Conservation (phyloP, 2,329 filamentous ascomycete species). For the Huntiella abstrusa region DNA sequence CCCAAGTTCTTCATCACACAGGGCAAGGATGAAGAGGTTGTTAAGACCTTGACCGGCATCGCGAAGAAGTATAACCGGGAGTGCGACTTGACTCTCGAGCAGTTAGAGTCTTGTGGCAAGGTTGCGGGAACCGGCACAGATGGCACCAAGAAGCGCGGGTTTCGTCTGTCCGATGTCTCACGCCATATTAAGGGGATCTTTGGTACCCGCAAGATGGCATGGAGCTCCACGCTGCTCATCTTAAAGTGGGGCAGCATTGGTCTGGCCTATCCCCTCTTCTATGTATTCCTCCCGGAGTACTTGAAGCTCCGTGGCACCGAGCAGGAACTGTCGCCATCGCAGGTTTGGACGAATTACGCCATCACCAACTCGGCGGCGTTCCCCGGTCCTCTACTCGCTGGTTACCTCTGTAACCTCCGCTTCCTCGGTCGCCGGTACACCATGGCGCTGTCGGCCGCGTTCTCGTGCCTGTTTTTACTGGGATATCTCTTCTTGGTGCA, state of each 20-base stretch:
- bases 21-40: conserved; percentile 27
- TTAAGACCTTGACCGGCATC: conserved; percentile 28
- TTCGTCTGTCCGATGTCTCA: conserved; percentile 18
- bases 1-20: conserved; percentile 27
- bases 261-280: conserved; percentile 56
- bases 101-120: conserved; percentile 24
- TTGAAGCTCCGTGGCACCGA: conserved; percentile 30
- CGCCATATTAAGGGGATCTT: conserved; percentile 48
- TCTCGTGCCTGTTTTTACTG: conserved; percentile 56
- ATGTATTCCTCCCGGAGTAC: conserved; percentile 47
- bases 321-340: conserved; percentile 32
- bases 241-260: conserved; percentile 52
- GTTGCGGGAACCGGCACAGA: conserved; percentile 15
- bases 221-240: conserved; percentile 48
- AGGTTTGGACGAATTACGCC: conserved; percentile 56
- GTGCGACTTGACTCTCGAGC: conserved; percentile 20
- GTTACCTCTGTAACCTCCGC: conserved; percentile 40
- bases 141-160: conserved; percentile 8
- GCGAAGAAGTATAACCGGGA: conserved; percentile 21
- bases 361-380: conserved; percentile 49
- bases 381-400: conserved; percentile 50
- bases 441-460: conserved; percentile 44
- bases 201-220: conserved; percentile 35
- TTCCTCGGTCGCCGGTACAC: conserved; percentile 44
- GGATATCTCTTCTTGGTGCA: conserved; percentile 44